Percentiles rank a stretch among this genome's conserved stretches.
Evolutionary conservation across 225 moss, liverwort and hornwort genomes (phyloP).

Genomic region (Sphagnum contortum): DNA sequence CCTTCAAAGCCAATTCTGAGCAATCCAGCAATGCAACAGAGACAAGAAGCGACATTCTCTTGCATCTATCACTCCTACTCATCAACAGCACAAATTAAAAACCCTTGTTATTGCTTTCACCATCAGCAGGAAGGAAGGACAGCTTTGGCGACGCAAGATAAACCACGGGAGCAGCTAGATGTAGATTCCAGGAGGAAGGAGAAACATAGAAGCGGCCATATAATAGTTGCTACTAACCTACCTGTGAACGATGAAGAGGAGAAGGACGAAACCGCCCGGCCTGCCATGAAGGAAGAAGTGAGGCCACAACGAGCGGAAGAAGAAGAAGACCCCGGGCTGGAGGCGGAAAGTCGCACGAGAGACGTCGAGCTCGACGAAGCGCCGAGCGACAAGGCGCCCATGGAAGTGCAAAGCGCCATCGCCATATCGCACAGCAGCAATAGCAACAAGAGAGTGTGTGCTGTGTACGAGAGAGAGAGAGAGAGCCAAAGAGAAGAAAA

Average conservation of each 20-base stretch:
- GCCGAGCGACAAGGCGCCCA: conserved; percentile 40
- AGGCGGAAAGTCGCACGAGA: neutral
- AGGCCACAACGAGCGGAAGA: conserved; percentile 34
- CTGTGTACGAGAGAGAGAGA: no score
- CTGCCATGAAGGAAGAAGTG: conserved; percentile 63
- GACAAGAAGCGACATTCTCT: neutral
- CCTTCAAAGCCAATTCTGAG: no score
- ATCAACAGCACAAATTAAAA: neutral
- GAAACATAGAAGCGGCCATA: neutral
- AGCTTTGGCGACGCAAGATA: neutral
- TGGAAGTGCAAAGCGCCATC: conserved; percentile 48
- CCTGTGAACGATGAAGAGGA: conserved; percentile 78
- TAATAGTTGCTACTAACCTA: conserved; percentile 3
- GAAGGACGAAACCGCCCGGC: conserved; percentile 61
- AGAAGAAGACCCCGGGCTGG: conserved; percentile 8
- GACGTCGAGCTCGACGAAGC: conserved; percentile 8
- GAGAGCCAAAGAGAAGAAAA: no score
- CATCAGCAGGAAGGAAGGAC: neutral
- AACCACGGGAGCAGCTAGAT: neutral
- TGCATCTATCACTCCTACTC: neutral
- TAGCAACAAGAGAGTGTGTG: no score
- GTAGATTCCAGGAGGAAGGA: neutral
- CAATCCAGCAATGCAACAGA: no score
- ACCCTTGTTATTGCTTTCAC: neutral
- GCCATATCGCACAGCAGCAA: neutral